Conservation (phyloP, 2,329 filamentous ascomycete species). For the Scorias spongiosa region DNA sequence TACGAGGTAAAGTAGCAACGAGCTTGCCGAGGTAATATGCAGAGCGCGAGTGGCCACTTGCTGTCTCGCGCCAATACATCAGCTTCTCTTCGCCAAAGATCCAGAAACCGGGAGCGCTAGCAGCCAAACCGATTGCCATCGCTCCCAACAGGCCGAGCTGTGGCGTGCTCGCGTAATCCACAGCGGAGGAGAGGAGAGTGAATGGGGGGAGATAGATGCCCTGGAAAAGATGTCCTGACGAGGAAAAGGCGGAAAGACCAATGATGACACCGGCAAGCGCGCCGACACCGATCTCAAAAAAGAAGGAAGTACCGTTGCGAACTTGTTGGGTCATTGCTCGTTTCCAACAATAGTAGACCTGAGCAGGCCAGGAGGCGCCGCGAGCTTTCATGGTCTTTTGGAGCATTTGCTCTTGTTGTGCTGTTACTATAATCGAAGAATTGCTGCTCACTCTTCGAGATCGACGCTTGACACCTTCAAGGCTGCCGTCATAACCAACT, state of each 20-base stretch:
- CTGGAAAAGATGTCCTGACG: slow-evolving; percentile 38
- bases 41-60: slow-evolving; percentile 39
- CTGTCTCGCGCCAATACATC: slow-evolving; percentile 40
- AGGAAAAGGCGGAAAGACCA: slow-evolving; percentile 36
- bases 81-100: slow-evolving; percentile 42
- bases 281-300: slow-evolving; percentile 40
- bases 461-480: slow-evolving; percentile 5
- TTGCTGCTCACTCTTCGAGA: slow-evolving; percentile 9
- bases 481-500: slow-evolving; percentile 3
- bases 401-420: slow-evolving; percentile 28
- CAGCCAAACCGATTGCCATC: slow-evolving; percentile 42
- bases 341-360: slow-evolving; percentile 38
- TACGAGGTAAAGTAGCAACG: slow-evolving; percentile 35
- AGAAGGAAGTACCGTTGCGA: slow-evolving; percentile 35
- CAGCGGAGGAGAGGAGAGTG: slow-evolving; percentile 35
- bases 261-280: slow-evolving; percentile 39
- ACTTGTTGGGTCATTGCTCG: slow-evolving; percentile 44
- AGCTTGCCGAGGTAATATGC: slow-evolving; percentile 45
- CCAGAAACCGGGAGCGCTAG: slow-evolving; percentile 39
- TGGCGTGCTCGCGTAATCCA: slow-evolving; percentile 36
- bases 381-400: slow-evolving; percentile 33
- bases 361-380: slow-evolving; percentile 33
- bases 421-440: slow-evolving; percentile 20
- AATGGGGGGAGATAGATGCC: slow-evolving; percentile 39
- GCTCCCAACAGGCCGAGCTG: slow-evolving; percentile 38